Conservation (phyloP, 768 basidiomycete species). For the Tylopilus intermedius region DNA sequence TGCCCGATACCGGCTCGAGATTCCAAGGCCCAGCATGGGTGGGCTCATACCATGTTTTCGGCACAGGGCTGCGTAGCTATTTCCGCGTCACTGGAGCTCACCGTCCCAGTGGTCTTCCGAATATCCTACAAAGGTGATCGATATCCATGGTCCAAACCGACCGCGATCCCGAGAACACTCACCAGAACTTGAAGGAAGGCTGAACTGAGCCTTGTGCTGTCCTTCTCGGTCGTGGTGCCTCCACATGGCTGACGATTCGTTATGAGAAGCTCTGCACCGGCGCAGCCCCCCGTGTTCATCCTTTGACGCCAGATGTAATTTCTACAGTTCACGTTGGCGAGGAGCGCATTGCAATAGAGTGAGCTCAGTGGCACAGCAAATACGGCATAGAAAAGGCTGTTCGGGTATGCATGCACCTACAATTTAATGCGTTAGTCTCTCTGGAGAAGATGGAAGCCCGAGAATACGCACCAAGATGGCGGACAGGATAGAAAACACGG, state of each 20-base stretch:
- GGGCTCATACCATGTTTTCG: too few species aligned
- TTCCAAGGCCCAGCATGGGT: too few species aligned
- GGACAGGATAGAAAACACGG: constrained; percentile 31
- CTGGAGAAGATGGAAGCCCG: too few species aligned
- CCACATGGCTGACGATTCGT: too few species aligned
- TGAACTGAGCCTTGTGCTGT: not conserved
- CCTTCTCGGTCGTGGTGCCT: not conserved
- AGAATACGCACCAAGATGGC: constrained; percentile 5
- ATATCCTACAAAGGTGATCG: not conserved
- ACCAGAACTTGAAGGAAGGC: not conserved
- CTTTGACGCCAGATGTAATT: constrained; percentile 1
- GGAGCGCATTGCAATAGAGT: constrained; percentile 14
- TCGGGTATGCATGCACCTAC: not conserved
- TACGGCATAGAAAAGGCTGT: not conserved
- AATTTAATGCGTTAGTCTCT: not conserved
- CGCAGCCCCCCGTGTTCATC: not conserved
- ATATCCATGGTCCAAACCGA: not conserved
- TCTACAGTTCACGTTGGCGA: constrained; percentile 14
- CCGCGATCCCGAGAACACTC: not conserved
- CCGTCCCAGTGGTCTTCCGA: not conserved
- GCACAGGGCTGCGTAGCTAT: too few species aligned
- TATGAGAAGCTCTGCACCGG: not conserved
- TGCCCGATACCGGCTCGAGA: too few species aligned
- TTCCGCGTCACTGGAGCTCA: not conserved
- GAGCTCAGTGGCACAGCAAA: constrained; percentile 4